These are phyloP conservation scores for Fomitopsis palustris DNA, from an alignment of 1,284 basidiomycete species.

Conservation along the genomic window DNA sequence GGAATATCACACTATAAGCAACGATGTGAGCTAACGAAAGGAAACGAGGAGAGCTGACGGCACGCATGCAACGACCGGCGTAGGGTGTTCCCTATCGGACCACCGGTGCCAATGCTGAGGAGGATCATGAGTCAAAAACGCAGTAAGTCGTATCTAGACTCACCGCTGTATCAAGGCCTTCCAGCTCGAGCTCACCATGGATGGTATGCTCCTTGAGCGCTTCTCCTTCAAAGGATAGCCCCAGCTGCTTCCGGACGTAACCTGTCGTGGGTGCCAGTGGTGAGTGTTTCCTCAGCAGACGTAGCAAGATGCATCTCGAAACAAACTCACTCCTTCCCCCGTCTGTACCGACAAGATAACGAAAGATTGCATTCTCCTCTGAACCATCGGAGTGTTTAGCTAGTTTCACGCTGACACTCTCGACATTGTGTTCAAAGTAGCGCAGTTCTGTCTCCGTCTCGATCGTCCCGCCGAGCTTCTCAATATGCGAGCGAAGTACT, in stretches of 20 bases:
- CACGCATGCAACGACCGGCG: not conserved
- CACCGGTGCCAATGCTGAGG: constrained; percentile 4
- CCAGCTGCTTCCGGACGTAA: constrained; percentile 23
- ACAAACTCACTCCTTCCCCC: constrained; percentile 30
- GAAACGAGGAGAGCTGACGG: not conserved
- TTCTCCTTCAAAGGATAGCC: constrained; percentile 28
- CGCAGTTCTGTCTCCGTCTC: constrained; percentile 30
- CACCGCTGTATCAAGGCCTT: constrained; percentile 21
- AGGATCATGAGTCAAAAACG: not conserved
- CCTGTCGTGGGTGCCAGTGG: constrained; percentile 12
- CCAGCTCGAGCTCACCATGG: constrained; percentile 27
- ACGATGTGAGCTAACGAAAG: not conserved
- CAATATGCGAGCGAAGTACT: constrained; percentile 29
- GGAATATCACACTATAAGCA: not conserved
- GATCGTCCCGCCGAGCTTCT: constrained; percentile 21
- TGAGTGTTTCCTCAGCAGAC: too few species aligned
- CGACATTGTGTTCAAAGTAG: constrained; percentile 21
- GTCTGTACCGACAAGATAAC: constrained; percentile 34
- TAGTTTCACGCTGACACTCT: constrained; percentile 18
- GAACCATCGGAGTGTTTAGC: constrained; percentile 7
- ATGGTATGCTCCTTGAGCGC: constrained; percentile 25
- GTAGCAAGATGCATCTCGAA: too few species aligned
- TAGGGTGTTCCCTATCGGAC: not conserved
- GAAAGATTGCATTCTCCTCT: constrained; percentile 16
- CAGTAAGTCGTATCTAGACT: not conserved